Conservation (phyloP, 1,284 basidiomycete species). For the Neonothopanus nambi region DNA sequence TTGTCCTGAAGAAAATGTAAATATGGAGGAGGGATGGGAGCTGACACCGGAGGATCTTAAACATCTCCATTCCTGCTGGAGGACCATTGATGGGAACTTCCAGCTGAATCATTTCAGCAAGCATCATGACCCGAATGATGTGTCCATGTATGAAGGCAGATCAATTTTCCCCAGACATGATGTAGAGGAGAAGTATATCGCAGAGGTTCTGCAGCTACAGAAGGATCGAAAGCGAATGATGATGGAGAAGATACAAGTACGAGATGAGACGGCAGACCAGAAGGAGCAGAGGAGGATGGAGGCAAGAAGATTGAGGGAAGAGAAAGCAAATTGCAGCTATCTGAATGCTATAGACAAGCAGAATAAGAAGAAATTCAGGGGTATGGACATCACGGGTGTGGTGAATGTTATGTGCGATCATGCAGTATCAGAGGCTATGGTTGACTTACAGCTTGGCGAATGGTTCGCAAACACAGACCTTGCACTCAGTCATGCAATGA, state of each 20-base stretch:
- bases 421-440: too few species aligned
- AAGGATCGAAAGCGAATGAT: too few species aligned
- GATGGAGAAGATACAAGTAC: too few species aligned
- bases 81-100: too few species aligned
- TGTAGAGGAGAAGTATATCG: too few species aligned
- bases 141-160: not conserved
- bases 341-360: conserved; percentile 5
- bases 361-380: too few species aligned
- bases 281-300: too few species aligned
- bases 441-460: too few species aligned
- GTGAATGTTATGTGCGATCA: too few species aligned
- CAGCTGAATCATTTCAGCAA: not conserved
- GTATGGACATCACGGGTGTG: too few species aligned
- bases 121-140: not conserved
- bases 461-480: not conserved
- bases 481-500: not conserved
- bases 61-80: not conserved
- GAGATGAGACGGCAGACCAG: too few species aligned
- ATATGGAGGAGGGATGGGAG: not conserved
- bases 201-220: not conserved
- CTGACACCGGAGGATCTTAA: not conserved
- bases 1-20: not conserved
- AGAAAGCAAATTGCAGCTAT: not conserved
- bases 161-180: not conserved
- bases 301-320: too few species aligned